A percentile compares a stretch with the other conserved stretches of the same genome.
phyloP scores from a whole-genome alignment of 2,329 filamentous ascomycete species.

The Grosmannia huntii region DNA sequence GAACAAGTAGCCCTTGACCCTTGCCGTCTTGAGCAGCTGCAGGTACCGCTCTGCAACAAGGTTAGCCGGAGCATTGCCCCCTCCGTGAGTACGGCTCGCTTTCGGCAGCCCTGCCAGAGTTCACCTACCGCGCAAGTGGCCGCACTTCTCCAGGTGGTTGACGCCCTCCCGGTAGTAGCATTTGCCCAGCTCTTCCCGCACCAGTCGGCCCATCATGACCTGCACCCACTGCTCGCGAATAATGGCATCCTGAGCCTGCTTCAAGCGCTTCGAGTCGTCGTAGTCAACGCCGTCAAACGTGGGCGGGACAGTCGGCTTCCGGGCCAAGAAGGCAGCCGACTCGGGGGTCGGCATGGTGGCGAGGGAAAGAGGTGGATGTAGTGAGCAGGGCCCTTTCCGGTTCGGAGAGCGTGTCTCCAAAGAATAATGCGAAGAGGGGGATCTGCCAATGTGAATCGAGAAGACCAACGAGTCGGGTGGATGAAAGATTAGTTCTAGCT shows the following conservation, averaged over 20 bases:
- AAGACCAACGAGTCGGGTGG: not conserved
- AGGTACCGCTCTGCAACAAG: conserved; percentile 56
- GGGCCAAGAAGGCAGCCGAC: conserved; percentile 67
- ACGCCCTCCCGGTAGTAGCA: conserved; percentile 77
- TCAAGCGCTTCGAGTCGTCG: conserved; percentile 68
- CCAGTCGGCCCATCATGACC: conserved; percentile 77
- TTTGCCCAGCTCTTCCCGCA: conserved; percentile 72
- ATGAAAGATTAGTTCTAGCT: conserved; percentile 2
- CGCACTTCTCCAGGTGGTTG: conserved; percentile 83
- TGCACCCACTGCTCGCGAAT: conserved; percentile 81
- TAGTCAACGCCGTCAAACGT: conserved; percentile 82
- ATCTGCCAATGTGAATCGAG: not conserved
- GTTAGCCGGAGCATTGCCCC: conserved; percentile 2
- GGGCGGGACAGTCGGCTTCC: conserved; percentile 70
- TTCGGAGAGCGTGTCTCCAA: not conserved
- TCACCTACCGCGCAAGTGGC: conserved; percentile 60
- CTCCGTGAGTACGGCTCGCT: not conserved
- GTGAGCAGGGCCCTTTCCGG: not conserved
- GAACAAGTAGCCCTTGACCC: conserved; percentile 68
- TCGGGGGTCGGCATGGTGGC: conserved; percentile 66
- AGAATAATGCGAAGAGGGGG: not conserved
- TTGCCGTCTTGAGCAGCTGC: conserved; percentile 61
- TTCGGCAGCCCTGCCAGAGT: not conserved
- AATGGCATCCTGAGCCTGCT: conserved; percentile 71
- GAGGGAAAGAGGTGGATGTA: not conserved